Conservation (phyloP, 371 early-diverging fungal species). For the Haplosporangium sp. region DNA sequence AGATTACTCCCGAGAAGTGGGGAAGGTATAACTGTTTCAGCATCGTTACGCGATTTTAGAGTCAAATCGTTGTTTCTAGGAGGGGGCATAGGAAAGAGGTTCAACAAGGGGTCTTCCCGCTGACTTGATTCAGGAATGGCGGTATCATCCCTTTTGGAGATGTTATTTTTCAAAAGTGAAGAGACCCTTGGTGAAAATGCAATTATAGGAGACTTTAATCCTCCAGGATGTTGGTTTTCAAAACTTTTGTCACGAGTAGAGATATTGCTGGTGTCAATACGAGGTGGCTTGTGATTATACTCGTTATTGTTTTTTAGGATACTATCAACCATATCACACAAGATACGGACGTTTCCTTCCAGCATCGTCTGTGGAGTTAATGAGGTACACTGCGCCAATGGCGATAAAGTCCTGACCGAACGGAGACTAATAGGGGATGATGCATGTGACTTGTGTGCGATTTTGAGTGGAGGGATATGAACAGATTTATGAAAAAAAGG, state of each 20-base stretch:
- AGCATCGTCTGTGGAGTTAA: conserved; percentile 18
- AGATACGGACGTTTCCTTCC: conserved; percentile 34
- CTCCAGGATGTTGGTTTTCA: not conserved
- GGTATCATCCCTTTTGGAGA: conserved; percentile 22
- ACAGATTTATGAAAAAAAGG: not conserved
- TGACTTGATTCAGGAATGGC: conserved; percentile 28
- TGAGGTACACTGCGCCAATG: not conserved
- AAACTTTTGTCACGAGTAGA: not conserved
- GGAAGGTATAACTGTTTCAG: not conserved
- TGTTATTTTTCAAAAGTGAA: conserved; percentile 16
- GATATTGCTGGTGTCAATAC: conserved; percentile 4
- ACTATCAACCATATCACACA: conserved; percentile 50
- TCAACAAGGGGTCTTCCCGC: conserved; percentile 20
- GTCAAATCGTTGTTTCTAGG: not conserved
- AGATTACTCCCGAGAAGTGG: not conserved
- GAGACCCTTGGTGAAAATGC: conserved; percentile 29
- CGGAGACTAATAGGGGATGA: not conserved
- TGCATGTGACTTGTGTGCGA: conserved; percentile 14
- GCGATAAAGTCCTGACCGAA: not conserved
- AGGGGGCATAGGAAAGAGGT: conserved; percentile 44
- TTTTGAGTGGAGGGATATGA: conserved; percentile 34
- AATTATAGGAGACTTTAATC: conserved; percentile 15
- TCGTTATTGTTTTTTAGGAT: conserved; percentile 12
- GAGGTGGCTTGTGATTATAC: conserved; percentile 1
- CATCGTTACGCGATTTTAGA: not conserved